A percentile compares a stretch with the other conserved stretches of the same genome.
Conservation (phyloP, 2,329 filamentous ascomycete genomes). For the Epicoccum nigrum region DNA sequence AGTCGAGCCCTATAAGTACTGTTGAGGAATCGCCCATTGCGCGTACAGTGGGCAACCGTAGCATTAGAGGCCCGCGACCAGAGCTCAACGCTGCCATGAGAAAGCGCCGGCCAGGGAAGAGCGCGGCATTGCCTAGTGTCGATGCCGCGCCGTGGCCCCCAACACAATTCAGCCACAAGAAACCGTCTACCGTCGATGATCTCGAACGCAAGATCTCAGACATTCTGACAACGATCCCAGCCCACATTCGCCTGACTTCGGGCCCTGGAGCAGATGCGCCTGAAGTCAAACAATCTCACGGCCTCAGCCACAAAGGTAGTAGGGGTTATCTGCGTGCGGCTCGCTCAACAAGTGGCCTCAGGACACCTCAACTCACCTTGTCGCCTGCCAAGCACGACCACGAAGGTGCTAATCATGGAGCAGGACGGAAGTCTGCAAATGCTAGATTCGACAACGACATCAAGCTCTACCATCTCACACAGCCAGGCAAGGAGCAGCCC, state of each 20-base stretch:
- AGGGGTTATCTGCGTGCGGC: conserved; percentile 41
- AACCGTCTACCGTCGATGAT: conserved; percentile 57
- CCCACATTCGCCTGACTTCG: conserved; percentile 73
- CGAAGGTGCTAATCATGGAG: conserved; percentile 31
- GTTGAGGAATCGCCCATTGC: conserved; percentile 47
- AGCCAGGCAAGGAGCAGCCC: conserved; percentile 81
- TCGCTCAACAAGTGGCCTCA: conserved; percentile 40
- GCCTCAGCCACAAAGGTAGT: conserved; percentile 36
- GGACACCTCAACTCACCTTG: conserved; percentile 46
- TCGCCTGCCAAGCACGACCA: conserved; percentile 46
- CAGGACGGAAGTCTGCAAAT: conserved; percentile 38
- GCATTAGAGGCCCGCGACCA: conserved; percentile 39
- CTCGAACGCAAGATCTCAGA: conserved; percentile 81
- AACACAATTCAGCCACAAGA: conserved; percentile 41
- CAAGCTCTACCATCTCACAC: conserved; percentile 88
- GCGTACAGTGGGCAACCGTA: conserved; percentile 35
- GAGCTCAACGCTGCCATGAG: conserved; percentile 53
- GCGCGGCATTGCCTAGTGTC: conserved; percentile 48
- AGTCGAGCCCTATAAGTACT: conserved; percentile 39
- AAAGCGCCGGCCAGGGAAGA: conserved; percentile 45
- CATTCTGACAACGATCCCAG: conserved; percentile 77
- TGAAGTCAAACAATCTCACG: conserved; percentile 37
- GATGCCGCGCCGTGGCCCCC: conserved; percentile 43
- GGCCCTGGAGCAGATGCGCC: conserved; percentile 38
- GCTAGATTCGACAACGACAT: conserved; percentile 65